A percentile compares a stretch with the other conserved stretches of the same genome.
Conservation (phyloP, 1,284 basidiomycete genomes). For the Cerioporus squamosus region DNA sequence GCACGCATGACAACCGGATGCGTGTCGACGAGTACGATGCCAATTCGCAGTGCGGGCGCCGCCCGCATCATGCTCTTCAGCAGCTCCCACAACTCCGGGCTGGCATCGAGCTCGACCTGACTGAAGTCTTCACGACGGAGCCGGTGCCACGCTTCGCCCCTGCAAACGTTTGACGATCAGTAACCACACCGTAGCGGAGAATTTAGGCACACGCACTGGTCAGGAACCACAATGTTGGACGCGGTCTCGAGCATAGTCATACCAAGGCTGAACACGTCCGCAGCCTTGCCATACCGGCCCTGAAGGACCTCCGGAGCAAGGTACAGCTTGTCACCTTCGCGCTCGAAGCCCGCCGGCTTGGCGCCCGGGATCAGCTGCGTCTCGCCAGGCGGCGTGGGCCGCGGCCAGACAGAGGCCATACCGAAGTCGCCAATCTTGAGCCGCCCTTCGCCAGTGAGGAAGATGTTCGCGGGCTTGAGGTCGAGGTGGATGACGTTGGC, state of each 20-base stretch:
- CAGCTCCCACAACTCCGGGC: conserved; percentile 71
- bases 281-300: conserved; percentile 90
- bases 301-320: conserved; percentile 97
- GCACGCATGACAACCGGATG: conserved; percentile 76
- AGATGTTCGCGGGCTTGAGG: conserved; percentile 97
- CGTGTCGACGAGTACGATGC: conserved; percentile 59
- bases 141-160: conserved; percentile 93
- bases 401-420: conserved; percentile 89
- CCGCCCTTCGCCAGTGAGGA: conserved; percentile 87
- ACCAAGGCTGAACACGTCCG: conserved; percentile 97
- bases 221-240: conserved; percentile 95
- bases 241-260: conserved; percentile 96
- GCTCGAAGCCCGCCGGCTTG: conserved; percentile 72
- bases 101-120: conserved; percentile 81
- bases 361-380: conserved; percentile 31
- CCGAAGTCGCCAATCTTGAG: conserved; percentile 99
- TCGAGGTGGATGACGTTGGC: conserved; percentile 94
- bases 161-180: conserved; percentile 36
- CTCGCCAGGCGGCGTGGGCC: conserved; percentile 44
- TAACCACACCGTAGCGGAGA: not conserved
- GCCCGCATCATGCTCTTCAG: conserved; percentile 82
- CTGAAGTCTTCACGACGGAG: conserved; percentile 92
- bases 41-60: conserved; percentile 66
- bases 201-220: conserved; percentile 70
- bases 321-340: conserved; percentile 98